A percentile compares a stretch with the other conserved stretches of the same genome.
phyloP scores from a whole-genome alignment of 371 early-diverging fungal genomes.

The Phascolomyces articulosus region DNA sequence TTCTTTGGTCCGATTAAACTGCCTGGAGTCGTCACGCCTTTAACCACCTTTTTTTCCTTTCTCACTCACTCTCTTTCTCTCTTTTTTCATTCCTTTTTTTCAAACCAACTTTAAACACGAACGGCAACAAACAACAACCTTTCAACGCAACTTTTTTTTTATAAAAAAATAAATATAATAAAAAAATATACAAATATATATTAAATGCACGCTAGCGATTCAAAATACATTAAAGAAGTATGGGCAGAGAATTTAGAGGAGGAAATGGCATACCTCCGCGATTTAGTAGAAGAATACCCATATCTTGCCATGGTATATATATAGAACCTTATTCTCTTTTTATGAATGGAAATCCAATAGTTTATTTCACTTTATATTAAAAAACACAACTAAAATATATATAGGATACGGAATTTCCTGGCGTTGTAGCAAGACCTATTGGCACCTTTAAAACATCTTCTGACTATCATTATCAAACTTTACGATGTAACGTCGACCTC shows the following conservation, averaged over 20 bases:
- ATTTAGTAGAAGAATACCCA: conserved; percentile 91
- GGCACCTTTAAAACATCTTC: conserved; percentile 95
- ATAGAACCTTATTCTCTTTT: too few species aligned
- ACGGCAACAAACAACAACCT: too few species aligned
- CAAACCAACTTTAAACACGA: neutral
- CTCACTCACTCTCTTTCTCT: neutral
- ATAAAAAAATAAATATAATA: neutral
- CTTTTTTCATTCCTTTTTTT: neutral
- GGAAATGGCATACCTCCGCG: conserved; percentile 92
- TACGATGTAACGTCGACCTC: conserved; percentile 98
- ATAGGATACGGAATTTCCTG: conserved; percentile 99
- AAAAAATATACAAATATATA: neutral
- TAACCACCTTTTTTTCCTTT: too few species aligned
- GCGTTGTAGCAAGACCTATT: conserved; percentile 98
- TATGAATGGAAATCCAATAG: neutral
- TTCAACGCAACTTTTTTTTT: too few species aligned
- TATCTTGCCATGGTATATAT: conserved; percentile 94
- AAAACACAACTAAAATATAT: too few species aligned
- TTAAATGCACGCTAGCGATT: conserved; percentile 48
- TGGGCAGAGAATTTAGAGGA: conserved; percentile 98
- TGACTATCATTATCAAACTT: conserved; percentile 98
- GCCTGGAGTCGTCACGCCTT: too few species aligned
- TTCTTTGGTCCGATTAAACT: too few species aligned
- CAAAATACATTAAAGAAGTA: conserved; percentile 84
- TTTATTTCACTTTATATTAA: neutral